These are phyloP conservation scores for Penicillium sp. DNA, from an alignment of 2,329 filamentous ascomycete genomes.

Conservation along the genomic window DNA sequence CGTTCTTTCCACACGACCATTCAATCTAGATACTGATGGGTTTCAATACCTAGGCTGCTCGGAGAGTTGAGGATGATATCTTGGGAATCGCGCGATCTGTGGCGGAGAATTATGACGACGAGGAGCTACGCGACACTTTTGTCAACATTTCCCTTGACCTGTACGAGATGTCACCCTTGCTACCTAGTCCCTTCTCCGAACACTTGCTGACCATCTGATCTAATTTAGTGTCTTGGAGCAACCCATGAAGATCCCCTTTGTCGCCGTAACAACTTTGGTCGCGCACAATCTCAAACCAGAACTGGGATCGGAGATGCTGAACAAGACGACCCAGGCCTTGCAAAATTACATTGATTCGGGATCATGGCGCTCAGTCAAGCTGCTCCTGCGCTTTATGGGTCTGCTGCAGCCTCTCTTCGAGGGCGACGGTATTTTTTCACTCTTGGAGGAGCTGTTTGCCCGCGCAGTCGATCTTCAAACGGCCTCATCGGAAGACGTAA, in stretches of 20 bases:
- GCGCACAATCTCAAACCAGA: conserved; percentile 76
- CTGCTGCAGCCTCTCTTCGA: conserved; percentile 77
- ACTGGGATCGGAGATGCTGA: conserved; percentile 68
- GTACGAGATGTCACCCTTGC: conserved; percentile 39
- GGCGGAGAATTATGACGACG: conserved; percentile 80
- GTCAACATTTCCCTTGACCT: conserved; percentile 72
- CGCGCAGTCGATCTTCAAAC: conserved; percentile 92
- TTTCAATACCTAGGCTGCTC: conserved; percentile 53
- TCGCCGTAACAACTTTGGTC: conserved; percentile 77
- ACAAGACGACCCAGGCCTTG: conserved; percentile 57
- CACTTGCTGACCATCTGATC: conserved; percentile 6
- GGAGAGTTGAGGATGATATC: conserved; percentile 75
- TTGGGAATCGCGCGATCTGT: conserved; percentile 71
- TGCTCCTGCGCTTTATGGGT: conserved; percentile 83
- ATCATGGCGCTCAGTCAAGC: conserved; percentile 87
- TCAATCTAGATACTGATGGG: conserved; percentile 8
- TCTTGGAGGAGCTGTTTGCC: conserved; percentile 86
- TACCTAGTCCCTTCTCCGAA: background rate
- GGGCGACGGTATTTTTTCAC: conserved; percentile 77
- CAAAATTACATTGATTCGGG: conserved; percentile 69
- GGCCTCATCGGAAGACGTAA: conserved; percentile 84
- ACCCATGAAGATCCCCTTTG: conserved; percentile 95
- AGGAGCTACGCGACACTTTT: conserved; percentile 70
- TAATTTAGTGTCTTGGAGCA: conserved; percentile 68
- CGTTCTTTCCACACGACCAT: background rate